Base-by-base conservation (phyloP, 2,329 filamentous ascomycete genomes). In the Raffaelea deltoideospora region DNA sequence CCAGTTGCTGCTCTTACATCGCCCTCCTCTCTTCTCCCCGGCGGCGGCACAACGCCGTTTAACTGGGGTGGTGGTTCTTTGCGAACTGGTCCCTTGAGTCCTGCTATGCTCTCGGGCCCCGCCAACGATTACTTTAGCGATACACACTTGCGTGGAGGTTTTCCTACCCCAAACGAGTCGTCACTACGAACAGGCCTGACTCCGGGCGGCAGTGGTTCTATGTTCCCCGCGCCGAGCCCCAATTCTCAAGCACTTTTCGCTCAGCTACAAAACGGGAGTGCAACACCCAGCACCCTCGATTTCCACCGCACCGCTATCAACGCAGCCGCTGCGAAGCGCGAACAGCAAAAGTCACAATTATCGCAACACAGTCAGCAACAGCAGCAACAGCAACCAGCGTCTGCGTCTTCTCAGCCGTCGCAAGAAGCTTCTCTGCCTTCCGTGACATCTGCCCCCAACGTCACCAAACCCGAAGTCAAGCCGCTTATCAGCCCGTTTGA, bases 151-250 rank as follows among this genome's bases (percentile, higher is more conserved):
- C 75, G 82, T 45, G 77, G 85, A 48, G 82, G 83, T 37, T 94
- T 94, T 52, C 84, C 86, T 5, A 96, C 90, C 4, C 88, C 88
- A 1, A 95, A 95, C 72, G 90, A 98, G 60, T 96, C 88, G 8
- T 92, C 85, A 3, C 64, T 96, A 36, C 72, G 90, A 42, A 90
- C 86, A 41, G 90, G 90, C 39, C 61, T 96, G 47, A 96, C 90
- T 37, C 90, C 90, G 34, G 90, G 90, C 42, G 88, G 88, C 47
- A 86, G 87, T 54, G 88, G 87, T 49, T 93, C 87, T 48, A 96
- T 96, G 85, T 96, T 96, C 64, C 86, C 88, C 39, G 83, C 80
- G 37, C 80, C 85, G 3, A 93, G 82, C 54, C 87, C 85, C 26
- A 92, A 83, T 54, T 83, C 84, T 0, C 79, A 86, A 61, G 80